phyloP scores from a whole-genome alignment of 805 yeast species.

The Priceomyces haplophilus region DNA sequence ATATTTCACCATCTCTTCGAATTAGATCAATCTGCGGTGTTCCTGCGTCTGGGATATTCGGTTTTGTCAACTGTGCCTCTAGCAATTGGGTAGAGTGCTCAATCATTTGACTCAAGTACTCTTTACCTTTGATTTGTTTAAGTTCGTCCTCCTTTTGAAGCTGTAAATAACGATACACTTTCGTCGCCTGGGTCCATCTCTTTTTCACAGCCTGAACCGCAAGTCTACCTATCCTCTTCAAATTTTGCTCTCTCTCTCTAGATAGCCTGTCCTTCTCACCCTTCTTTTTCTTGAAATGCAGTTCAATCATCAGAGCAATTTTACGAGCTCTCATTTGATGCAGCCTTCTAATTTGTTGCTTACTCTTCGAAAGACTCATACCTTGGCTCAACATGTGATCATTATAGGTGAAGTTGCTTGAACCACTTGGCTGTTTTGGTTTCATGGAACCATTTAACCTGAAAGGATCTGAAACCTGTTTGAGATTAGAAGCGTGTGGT shows the following conservation, averaged over 20 bases:
- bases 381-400: slow-evolving; percentile 82
- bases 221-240: slow-evolving; percentile 69
- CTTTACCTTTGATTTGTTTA: slow-evolving; percentile 77
- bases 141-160: slow-evolving; percentile 76
- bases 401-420: slow-evolving; percentile 48
- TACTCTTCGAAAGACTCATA: slow-evolving; percentile 61
- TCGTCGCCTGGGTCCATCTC: slow-evolving; percentile 88
- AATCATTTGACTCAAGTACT: slow-evolving; percentile 80
- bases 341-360: slow-evolving; percentile 60
- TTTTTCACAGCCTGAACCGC: slow-evolving; percentile 83
- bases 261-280: slow-evolving; percentile 85
- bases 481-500: slow-evolving; percentile 39
- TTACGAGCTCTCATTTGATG: slow-evolving; percentile 68
- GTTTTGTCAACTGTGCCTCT: slow-evolving; percentile 71
- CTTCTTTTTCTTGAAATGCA: slow-evolving; percentile 77
- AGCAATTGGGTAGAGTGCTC: slow-evolving; percentile 88
- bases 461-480: slow-evolving; percentile 43
- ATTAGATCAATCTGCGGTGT: slow-evolving; percentile 5
- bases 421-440: slow-evolving; percentile 43
- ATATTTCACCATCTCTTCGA: slow-evolving; percentile 14
- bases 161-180: slow-evolving; percentile 70
- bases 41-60: slow-evolving; percentile 15
- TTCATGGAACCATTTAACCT: slow-evolving; percentile 42
- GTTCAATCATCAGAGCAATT: slow-evolving; percentile 78
- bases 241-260: slow-evolving; percentile 70